phyloP scores from a whole-genome alignment of 345 rosid species.

The Trapa incisa region DNA sequence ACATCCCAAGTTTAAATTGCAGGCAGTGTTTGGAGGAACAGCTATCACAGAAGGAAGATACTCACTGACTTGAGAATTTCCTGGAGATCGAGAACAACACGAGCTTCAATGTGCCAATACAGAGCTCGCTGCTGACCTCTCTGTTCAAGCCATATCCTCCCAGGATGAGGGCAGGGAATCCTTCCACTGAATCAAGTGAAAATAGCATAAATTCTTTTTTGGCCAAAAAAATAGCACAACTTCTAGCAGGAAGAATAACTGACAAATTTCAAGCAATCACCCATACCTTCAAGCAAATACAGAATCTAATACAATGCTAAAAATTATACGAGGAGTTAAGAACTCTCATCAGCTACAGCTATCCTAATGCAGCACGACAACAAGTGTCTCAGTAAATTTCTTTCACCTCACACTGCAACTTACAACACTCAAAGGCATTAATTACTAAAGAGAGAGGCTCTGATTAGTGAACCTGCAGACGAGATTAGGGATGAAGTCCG shows the following conservation, averaged over 20 bases:
- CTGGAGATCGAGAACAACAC: conserved; percentile 85
- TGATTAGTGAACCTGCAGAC: conserved; percentile 46
- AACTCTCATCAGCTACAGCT: no score
- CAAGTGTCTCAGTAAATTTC: no score
- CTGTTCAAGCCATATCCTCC: conserved; percentile 95
- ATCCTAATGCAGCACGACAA: no score
- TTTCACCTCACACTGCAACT: not conserved
- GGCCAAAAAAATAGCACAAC: not conserved
- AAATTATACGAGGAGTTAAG: not conserved
- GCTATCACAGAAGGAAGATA: conserved; percentile 1
- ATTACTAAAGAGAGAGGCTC: not conserved
- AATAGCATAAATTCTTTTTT: not conserved
- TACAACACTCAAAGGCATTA: not conserved
- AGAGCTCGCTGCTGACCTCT: conserved; percentile 83
- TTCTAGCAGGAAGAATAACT: not conserved
- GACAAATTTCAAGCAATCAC: not conserved
- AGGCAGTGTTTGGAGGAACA: not conserved
- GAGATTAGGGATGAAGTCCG: conserved; percentile 86
- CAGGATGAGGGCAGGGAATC: conserved; percentile 91
- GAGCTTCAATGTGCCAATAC: conserved; percentile 98
- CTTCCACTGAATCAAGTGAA: conserved; percentile 39
- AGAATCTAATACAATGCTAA: not conserved
- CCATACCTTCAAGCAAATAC: not conserved
- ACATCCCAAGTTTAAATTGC: no score
- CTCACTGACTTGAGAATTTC: conserved; percentile 58